These are phyloP conservation scores for Dipteronia dyeriana DNA, from an alignment of 345 rosid genomes.

Conservation along the genomic window DNA sequence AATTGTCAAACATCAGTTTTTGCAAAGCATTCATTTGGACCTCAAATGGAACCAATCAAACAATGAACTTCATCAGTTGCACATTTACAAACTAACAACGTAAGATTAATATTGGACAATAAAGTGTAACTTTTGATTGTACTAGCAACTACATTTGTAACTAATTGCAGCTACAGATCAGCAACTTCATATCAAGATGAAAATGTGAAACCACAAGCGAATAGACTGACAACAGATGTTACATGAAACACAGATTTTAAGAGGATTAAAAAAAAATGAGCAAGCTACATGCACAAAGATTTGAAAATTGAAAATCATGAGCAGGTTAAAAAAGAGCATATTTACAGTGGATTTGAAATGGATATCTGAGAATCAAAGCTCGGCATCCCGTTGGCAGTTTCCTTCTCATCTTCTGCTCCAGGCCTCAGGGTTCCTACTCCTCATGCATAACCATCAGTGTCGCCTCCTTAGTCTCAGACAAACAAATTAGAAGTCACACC, in stretches of 20 bases:
- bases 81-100: background rate
- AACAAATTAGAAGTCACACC: conserved; percentile 21
- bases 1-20: background rate
- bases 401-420: conserved; percentile 40
- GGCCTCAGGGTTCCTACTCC: conserved; percentile 20
- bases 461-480: conserved; percentile 14
- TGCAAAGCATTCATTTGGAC: background rate
- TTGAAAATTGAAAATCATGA: background rate
- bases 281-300: background rate
- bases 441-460: conserved; percentile 26
- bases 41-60: background rate
- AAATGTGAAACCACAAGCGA: background rate
- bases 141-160: background rate
- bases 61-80: background rate
- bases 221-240: background rate
- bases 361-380: conserved; percentile 39
- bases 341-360: conserved; percentile 35
- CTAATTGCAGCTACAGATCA: background rate
- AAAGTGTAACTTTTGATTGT: background rate
- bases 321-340: conserved; percentile 17
- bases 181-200: background rate
- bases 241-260: background rate
- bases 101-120: background rate
- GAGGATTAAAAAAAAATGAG: background rate
- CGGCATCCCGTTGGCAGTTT: conserved; percentile 39